phyloP scores from a whole-genome alignment of 2,329 filamentous ascomycete genomes.

The Colletotrichum nymphaeae region DNA sequence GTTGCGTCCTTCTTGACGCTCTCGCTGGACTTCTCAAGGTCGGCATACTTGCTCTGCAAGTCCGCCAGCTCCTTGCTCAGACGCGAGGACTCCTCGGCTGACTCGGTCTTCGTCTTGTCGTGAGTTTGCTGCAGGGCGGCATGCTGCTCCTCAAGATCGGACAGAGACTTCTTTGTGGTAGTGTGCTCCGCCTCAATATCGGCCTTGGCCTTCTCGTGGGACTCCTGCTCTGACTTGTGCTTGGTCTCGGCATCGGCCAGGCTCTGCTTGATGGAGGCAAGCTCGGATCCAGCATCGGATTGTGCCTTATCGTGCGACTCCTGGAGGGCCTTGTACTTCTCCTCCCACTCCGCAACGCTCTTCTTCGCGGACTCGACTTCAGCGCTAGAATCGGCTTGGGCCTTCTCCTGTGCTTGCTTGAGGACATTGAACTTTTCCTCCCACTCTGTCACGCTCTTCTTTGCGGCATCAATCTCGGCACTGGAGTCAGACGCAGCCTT shows the following conservation, averaged over 20 bases:
- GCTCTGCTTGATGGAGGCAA: slow-evolving; percentile 43
- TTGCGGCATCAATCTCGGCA: slow-evolving; percentile 31
- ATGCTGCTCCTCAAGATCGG: slow-evolving; percentile 36
- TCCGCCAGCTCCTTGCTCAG: slow-evolving; percentile 23
- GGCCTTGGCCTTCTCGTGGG: slow-evolving; percentile 38
- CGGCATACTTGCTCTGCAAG: slow-evolving; percentile 22
- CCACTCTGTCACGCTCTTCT: slow-evolving; percentile 41
- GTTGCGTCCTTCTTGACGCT: slow-evolving; percentile 1
- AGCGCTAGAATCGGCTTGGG: slow-evolving; percentile 38
- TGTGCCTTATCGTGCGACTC: slow-evolving; percentile 42
- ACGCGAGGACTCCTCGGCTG: slow-evolving; percentile 23
- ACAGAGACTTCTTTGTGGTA: slow-evolving; percentile 28
- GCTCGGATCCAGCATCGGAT: slow-evolving; percentile 45
- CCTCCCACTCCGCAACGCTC: slow-evolving; percentile 45
- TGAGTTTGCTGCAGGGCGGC: slow-evolving; percentile 31
- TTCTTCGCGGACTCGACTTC: slow-evolving; percentile 43
- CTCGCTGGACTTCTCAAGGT: slow-evolving; percentile 29
- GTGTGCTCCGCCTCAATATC: slow-evolving; percentile 17
- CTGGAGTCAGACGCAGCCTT: slow-evolving; percentile 43
- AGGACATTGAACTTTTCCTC: slow-evolving; percentile 41
- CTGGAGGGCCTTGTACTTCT: slow-evolving; percentile 44
- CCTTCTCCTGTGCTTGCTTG: slow-evolving; percentile 40
- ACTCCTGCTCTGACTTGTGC: slow-evolving; percentile 38
- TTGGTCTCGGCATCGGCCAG: slow-evolving; percentile 40
- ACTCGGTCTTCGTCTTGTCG: slow-evolving; percentile 37